phyloP scores from a whole-genome alignment of 2,329 filamentous ascomycete species.

The Nemania sp. region DNA sequence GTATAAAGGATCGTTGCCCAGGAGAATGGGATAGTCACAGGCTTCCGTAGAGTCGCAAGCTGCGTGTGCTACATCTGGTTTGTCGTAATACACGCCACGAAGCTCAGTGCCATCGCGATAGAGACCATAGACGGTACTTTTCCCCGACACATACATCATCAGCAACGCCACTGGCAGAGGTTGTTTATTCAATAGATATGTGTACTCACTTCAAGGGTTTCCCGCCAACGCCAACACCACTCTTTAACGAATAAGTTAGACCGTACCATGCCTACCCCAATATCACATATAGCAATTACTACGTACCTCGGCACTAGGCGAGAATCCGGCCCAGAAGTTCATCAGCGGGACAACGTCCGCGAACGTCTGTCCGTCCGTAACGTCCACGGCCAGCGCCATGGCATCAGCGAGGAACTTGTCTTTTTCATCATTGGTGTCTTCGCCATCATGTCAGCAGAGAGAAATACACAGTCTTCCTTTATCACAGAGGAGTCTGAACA shows the following conservation, averaged over 20 bases:
- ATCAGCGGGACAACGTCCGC: slow-evolving; percentile 38
- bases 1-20: slow-evolving; percentile 40
- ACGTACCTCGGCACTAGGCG: slow-evolving; percentile 36
- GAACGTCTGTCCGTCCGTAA: slow-evolving; percentile 40
- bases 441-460: slow-evolving; percentile 2
- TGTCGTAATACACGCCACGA: slow-evolving; percentile 41
- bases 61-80: slow-evolving; percentile 38
- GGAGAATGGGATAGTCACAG: slow-evolving; percentile 41
- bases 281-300: background rate
- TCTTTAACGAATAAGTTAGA: slow-evolving; percentile 28
- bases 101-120: slow-evolving; percentile 42
- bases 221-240: slow-evolving; percentile 38
- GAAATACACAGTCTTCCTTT: background rate
- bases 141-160: background rate
- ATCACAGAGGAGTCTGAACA: slow-evolving; percentile 7
- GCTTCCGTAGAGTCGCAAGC: slow-evolving; percentile 40
- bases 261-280: background rate
- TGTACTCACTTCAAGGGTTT: slow-evolving; percentile 35
- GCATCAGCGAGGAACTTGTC: slow-evolving; percentile 42
- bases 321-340: slow-evolving; percentile 41
- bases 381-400: slow-evolving; percentile 34
- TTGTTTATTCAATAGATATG: too few species aligned
- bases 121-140: slow-evolving; percentile 41
- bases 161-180: background rate
- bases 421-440: slow-evolving; percentile 39